A percentile compares a stretch with the other conserved stretches of the same genome.
These are phyloP conservation scores for Phytophthora sojae DNA, from an alignment of 352 stramenopile genomes.

Conservation along the genomic window DNA sequence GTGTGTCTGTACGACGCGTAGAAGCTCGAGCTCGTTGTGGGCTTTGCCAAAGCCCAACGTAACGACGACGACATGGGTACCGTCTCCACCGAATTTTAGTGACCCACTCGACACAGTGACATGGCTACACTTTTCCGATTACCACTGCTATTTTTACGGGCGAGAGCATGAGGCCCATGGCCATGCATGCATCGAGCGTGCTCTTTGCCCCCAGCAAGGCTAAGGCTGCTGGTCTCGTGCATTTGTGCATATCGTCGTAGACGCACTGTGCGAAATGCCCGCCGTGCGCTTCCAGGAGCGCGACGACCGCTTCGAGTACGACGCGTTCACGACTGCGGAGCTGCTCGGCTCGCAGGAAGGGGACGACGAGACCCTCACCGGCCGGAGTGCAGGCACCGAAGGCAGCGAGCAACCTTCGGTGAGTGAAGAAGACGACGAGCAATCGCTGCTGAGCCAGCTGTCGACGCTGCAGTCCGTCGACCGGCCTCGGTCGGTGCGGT, in stretches of 20 bases:
- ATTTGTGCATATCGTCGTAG: background rate
- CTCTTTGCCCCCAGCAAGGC: background rate
- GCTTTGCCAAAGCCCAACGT: background rate
- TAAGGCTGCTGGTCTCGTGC: background rate
- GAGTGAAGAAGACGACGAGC: slow-evolving; percentile 27
- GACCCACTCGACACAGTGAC: slow-evolving; percentile 4
- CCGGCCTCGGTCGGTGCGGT: slow-evolving; percentile 16
- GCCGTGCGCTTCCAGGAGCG: slow-evolving; percentile 21
- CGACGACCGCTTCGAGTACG: slow-evolving; percentile 16
- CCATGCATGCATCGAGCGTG: background rate
- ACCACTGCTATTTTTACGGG: slow-evolving; percentile 31
- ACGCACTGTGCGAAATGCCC: slow-evolving; percentile 8
- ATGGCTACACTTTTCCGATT: slow-evolving; percentile 21
- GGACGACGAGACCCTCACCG: slow-evolving; percentile 15
- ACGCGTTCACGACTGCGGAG: slow-evolving; percentile 27
- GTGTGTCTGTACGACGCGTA: background rate
- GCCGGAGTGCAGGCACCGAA: slow-evolving; percentile 9
- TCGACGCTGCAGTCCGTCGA: slow-evolving; percentile 15
- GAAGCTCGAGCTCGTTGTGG: background rate
- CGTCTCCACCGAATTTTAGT: slow-evolving; percentile 29
- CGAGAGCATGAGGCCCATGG: slow-evolving; percentile 12
- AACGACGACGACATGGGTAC: background rate
- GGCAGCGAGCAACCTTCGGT: slow-evolving; percentile 6
- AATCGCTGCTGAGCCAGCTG: slow-evolving; percentile 23
- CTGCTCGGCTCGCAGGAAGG: slow-evolving; percentile 24